phyloP scores from a whole-genome alignment of 2,329 filamentous ascomycete species.

The Talaromyces sp. region DNA sequence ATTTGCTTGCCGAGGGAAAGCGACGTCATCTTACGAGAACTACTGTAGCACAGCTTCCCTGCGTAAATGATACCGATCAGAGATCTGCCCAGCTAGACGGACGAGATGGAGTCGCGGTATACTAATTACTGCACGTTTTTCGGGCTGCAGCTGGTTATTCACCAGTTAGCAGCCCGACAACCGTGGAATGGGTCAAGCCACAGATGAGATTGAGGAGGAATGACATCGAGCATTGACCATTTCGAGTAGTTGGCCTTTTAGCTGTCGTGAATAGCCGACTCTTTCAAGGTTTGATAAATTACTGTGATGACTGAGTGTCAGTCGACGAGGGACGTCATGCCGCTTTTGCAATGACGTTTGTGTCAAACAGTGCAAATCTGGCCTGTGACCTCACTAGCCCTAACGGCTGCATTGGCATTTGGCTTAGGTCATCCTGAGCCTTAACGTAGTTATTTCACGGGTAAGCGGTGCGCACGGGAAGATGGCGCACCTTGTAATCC shows the following conservation, averaged over 20 bases:
- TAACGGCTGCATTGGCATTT: background rate
- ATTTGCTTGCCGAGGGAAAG: background rate
- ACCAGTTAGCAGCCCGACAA: background rate
- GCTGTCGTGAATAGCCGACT: no score
- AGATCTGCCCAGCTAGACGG: background rate
- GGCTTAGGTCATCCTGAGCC: background rate
- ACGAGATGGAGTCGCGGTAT: background rate
- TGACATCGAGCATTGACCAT: background rate
- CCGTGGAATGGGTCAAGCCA: background rate
- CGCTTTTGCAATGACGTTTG: conserved; percentile 4
- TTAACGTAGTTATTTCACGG: no score
- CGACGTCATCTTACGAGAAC: conserved; percentile 4
- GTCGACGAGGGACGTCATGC: background rate
- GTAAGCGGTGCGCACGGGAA: no score
- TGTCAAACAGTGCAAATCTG: conserved; percentile 7
- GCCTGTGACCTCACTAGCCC: background rate
- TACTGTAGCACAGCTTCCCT: background rate
- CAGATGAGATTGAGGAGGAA: background rate
- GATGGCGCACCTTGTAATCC: no score
- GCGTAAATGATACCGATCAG: background rate
- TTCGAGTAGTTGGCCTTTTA: background rate
- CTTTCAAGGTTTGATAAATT: background rate
- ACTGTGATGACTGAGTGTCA: no score
- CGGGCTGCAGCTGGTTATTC: background rate
- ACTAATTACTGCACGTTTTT: background rate